Base-by-base conservation (phyloP, 208 protist genomes). In the Acanthamoeba rhysodes region DNA sequence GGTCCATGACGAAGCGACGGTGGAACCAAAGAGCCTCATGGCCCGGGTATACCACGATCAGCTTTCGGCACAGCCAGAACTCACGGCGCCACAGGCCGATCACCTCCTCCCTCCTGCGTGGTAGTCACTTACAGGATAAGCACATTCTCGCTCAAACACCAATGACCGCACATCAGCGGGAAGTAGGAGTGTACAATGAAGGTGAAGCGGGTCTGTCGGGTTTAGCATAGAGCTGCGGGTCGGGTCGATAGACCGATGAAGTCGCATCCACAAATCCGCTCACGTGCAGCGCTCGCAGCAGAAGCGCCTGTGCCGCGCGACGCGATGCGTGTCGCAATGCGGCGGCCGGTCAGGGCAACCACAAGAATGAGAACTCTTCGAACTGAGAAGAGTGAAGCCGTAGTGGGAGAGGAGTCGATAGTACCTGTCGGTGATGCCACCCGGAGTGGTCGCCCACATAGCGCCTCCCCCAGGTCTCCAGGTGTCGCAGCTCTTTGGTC, bases 371-470 rank as follows among this genome's bases (percentile, higher is more conserved):
- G n/a, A n/a, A n/a, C n/a, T n/a, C n/a, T n/a, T n/a, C n/a, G n/a
- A n/a, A n/a, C n/a, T 4, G 20, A n/a, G 5, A 29, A 22, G 53
- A 59, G 53, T 20, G 53, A 59, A 59, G 2, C 53, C 16, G 50
- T 41, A 70, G n/a, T 22, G 9, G n/a, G 7, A 29, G 62, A 10
- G 20, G 7, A 78, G 32, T n/a, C n/a, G n/a, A n/a, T n/a, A 82
- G 16, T 9, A 76, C 57, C 90, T 90, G 95, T 64, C 95, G 72
- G 90, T 96, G 95, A 62, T 96, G 94, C 34, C 62, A 96, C 32
- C 91, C 96, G 24, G 92, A 92, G 68, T 96, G 88, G 55, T 96
- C 95, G 16, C 78, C 96, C 16, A 96, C 57, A 59, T 96, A 85
- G 53, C 95, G 85, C 29, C 88, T 59, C 18, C 72, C 45, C 96